A percentile compares a stretch with the other conserved stretches of the same genome.
Conservation (phyloP, 371 early-diverging fungal species). For the Rhizopus delemar region DNA sequence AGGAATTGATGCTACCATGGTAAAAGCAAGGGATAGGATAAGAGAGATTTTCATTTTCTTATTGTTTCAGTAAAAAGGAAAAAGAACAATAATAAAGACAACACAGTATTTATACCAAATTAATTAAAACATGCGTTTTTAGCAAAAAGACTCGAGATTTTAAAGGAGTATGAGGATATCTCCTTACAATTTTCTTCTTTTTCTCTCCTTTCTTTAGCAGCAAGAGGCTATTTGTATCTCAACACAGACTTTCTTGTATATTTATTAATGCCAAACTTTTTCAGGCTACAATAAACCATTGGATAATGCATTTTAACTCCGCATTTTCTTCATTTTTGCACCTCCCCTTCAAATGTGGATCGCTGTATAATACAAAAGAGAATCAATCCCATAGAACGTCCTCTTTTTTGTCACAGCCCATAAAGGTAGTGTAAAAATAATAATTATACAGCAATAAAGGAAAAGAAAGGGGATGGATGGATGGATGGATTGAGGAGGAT, state of each 20-base stretch:
- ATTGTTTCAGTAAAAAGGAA: neutral
- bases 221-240: too few species aligned
- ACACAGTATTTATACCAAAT: neutral
- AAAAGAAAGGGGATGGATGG: constrained; percentile 17
- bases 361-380: neutral
- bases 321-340: too few species aligned
- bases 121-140: neutral
- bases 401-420: constrained; percentile 31
- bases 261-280: too few species aligned
- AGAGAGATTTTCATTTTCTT: neutral
- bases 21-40: neutral
- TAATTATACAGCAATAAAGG: constrained; percentile 2
- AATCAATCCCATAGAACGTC: constrained; percentile 14
- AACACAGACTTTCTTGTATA: too few species aligned
- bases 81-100: neutral
- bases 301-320: too few species aligned
- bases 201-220: too few species aligned
- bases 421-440: constrained; percentile 9
- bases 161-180: too few species aligned
- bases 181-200: too few species aligned
- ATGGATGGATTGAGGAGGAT: constrained; percentile 6
- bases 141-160: too few species aligned
- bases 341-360: neutral
- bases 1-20: neutral
- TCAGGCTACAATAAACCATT: too few species aligned